Evolutionary conservation across 352 stramenopile species (phyloP), one percentile per base, ranked within the genome.

Genomic region (Phytophthora pluvialis): DNA sequence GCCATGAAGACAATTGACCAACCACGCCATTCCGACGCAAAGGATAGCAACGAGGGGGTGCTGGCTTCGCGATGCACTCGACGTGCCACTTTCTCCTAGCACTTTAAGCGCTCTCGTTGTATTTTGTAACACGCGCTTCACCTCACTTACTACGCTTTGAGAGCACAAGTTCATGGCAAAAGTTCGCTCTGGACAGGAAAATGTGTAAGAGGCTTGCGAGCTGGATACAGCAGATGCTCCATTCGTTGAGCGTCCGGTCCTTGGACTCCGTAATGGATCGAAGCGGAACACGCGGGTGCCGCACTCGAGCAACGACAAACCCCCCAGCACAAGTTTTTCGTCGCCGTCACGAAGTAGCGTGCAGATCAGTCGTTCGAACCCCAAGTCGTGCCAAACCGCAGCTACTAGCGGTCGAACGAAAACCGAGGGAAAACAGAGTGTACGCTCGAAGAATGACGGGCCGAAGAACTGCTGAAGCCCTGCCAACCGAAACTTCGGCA

Each of bases 1-100:
- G 4, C 62, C 64, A 44, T 84, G 53, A 12, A 87, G 49, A 44
- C 62, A 75, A 51, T 87, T 84, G 13, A 78, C 67, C 1, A 87
- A 53, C 36, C 65, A 75, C 15, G 72, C 40, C 2, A 72, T 38
- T 13, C 49, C 57, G 13, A 67, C 67, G 18, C 48, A 73, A 26
- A 78, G 39, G 16, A 59, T 72, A 10, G 61, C 52, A 5, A 71
- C 43, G 3, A 73, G 53, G 9, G 53, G 40, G 13, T 73, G 58
- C 2, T 73, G 57, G n/a, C 54, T 75, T 49, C 40, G 58, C 11
- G 56, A 67, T 3, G 40, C 60, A 31, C 65, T 69, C 2, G 59
- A 43, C 2, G 54, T 48, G 11, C 58, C 63, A 5, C 64, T 65
- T 42, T 76, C 65, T 10, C 75, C 77, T 12, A 77, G 18, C 0